Evolutionary conservation across 2,329 filamentous ascomycete species (phyloP).

Genomic region (Pyrenophora tritici-repentis): DNA sequence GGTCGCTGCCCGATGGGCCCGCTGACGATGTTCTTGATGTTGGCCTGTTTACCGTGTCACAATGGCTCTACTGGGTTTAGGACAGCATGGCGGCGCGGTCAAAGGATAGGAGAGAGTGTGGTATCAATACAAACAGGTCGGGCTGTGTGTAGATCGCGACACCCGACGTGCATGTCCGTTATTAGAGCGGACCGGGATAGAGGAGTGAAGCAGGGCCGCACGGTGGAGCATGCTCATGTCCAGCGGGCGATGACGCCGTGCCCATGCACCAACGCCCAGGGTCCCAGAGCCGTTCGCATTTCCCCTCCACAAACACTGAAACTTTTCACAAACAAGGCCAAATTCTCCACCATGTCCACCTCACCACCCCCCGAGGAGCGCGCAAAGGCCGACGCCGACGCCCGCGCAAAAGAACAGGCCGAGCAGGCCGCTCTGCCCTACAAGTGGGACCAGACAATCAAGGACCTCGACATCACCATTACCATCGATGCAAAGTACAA

Average conservation of each 20-base stretch:
- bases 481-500: slow-evolving; percentile 82
- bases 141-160: slow-evolving; percentile 16
- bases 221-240: slow-evolving; percentile 17
- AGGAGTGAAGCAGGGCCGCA: slow-evolving; percentile 22
- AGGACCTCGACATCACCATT: slow-evolving; percentile 80
- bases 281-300: slow-evolving; percentile 6
- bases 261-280: slow-evolving; percentile 12
- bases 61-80: slow-evolving; percentile 27
- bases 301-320: slow-evolving; percentile 14
- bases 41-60: slow-evolving; percentile 16
- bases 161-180: slow-evolving; percentile 21
- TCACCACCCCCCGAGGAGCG: slow-evolving; percentile 61
- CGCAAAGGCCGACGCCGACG: slow-evolving; percentile 61
- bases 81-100: slow-evolving; percentile 34
- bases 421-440: slow-evolving; percentile 93
- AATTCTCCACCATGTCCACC: slow-evolving; percentile 34
- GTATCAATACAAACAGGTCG: slow-evolving; percentile 22
- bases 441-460: slow-evolving; percentile 95
- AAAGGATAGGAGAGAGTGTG: slow-evolving; percentile 23
- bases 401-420: slow-evolving; percentile 73
- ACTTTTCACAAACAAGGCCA: slow-evolving; percentile 10
- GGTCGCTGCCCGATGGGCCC: slow-evolving; percentile 20
- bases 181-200: slow-evolving; percentile 19
- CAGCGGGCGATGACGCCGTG: slow-evolving; percentile 24
- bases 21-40: slow-evolving; percentile 16